phyloP scores from a whole-genome alignment of 495 filamentous ascomycete genomes.

The Oleoguttula mirabilis region DNA sequence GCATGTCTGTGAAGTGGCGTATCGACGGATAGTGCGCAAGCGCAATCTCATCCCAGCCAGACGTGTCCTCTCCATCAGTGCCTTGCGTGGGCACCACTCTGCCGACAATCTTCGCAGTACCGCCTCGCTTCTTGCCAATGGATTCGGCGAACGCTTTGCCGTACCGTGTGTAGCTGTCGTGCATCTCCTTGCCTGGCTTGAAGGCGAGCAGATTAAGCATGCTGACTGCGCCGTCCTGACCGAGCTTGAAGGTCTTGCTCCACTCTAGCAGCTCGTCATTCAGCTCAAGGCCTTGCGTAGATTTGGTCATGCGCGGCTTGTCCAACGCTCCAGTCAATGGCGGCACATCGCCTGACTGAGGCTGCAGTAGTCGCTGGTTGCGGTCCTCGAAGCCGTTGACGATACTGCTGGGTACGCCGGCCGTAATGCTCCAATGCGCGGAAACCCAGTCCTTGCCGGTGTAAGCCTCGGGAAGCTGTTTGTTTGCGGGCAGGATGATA shows the following conservation, averaged over 20 bases:
- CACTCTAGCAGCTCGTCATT: slow-evolving; percentile 39
- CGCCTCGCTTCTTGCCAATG: slow-evolving; percentile 43
- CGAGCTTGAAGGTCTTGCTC: slow-evolving; percentile 27
- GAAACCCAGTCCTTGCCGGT: slow-evolving; percentile 27
- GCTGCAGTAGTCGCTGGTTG: slow-evolving; percentile 38
- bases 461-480: slow-evolving; percentile 27
- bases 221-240: slow-evolving; percentile 39
- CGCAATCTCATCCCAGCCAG: slow-evolving; percentile 46
- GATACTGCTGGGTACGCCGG: slow-evolving; percentile 44
- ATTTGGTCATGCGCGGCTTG: slow-evolving; percentile 23
- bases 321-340: slow-evolving; percentile 35
- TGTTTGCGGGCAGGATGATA: slow-evolving; percentile 36
- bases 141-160: slow-evolving; percentile 43
- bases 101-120: slow-evolving; percentile 51
- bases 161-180: slow-evolving; percentile 46
- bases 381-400: slow-evolving; percentile 34
- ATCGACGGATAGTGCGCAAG: slow-evolving; percentile 57
- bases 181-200: slow-evolving; percentile 32
- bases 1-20: slow-evolving; percentile 52
- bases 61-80: slow-evolving; percentile 21
- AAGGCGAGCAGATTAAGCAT: slow-evolving; percentile 63
- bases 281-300: slow-evolving; percentile 44
- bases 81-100: slow-evolving; percentile 34
- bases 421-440: slow-evolving; percentile 37
- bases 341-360: slow-evolving; percentile 25